Conservation (phyloP, 2,329 filamentous ascomycete genomes). For the Arthrobotrys pseudoclavata region DNA sequence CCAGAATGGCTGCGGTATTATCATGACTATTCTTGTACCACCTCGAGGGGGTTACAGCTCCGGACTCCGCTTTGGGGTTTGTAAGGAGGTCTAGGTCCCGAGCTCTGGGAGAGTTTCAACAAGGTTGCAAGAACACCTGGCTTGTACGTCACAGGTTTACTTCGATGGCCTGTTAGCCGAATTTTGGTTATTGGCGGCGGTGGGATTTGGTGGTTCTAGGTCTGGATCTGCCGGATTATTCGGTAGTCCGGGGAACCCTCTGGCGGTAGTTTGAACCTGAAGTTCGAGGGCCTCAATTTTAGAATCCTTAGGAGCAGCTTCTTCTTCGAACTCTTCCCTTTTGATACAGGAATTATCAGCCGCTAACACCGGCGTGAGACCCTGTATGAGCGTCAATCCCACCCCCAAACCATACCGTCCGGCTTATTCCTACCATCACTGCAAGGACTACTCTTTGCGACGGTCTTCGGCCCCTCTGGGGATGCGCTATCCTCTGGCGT, state of each 20-base stretch:
- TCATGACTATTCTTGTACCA: conserved; percentile 40
- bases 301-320: conserved; percentile 7
- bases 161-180: not conserved
- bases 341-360: conserved; percentile 31
- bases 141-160: conserved; percentile 3
- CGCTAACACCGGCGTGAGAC: conserved; percentile 10
- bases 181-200: not conserved
- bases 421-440: not conserved
- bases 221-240: not conserved
- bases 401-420: not conserved
- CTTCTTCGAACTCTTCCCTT: conserved; percentile 45
- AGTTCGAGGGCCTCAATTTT: not conserved
- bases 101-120: conserved; percentile 28
- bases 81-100: not conserved
- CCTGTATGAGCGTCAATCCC: conserved; percentile 1
- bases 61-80: conserved; percentile 28
- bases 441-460: not conserved
- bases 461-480: not conserved
- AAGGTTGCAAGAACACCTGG: conserved; percentile 45
- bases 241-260: not conserved
- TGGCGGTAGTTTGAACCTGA: conserved; percentile 14
- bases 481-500: not conserved
- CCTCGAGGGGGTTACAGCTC: conserved; percentile 22
- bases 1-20: conserved; percentile 40
- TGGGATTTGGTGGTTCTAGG: not conserved